Base-by-base conservation (phyloP, 2,329 filamentous ascomycete species). In the Nemania sp. region DNA sequence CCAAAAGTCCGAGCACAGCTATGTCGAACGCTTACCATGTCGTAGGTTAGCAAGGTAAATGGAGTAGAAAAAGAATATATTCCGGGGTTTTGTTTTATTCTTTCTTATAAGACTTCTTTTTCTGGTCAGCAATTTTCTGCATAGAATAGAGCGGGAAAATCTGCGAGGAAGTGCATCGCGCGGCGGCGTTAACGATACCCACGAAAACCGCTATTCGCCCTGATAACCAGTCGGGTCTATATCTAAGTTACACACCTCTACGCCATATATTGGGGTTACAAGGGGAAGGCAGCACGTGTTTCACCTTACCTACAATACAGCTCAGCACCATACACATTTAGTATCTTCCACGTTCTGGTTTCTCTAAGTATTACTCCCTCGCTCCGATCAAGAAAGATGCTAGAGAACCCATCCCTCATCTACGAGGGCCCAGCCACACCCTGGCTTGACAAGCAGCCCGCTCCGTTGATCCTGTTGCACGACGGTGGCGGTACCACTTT, bases 401-500 rank as follows among this genome's bases (percentile, higher is more conserved):
- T 75, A 32, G 72, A 72, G 0, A 78, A 78, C 53, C 77, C 76
- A 18, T 32, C 70, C 18, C 73, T 77, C 41, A 77, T 79, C 65
- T 73, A 77, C 68, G 67, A 75, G 60, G 75, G 73, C 3, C 71
- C 72, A 4, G 27, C 45, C 15, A 59, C 54, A 10, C 66, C 70
- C 24, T 67, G 69, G 55, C 64, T 70, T 2, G 51, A 58, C 45
- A 68, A 63, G 61, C 69, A 72, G 35, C 73, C 68, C 11, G 71
- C 80, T n/a, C 87, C 87, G 1, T 78, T 88, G 54, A 79, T 90
- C 65, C 81, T 90, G 51, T 79, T 89, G 45, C 88, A 90, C 77
- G 88, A 90, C 69, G 88, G 88, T 70, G 87, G 88, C 70, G 88
- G 88, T 73, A 89, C 87, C 1, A 84, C 83, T 2, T 88, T 87